phyloP scores from a whole-genome alignment of 1,284 basidiomycete genomes.

The Erythrobasidium hasegawianum region DNA sequence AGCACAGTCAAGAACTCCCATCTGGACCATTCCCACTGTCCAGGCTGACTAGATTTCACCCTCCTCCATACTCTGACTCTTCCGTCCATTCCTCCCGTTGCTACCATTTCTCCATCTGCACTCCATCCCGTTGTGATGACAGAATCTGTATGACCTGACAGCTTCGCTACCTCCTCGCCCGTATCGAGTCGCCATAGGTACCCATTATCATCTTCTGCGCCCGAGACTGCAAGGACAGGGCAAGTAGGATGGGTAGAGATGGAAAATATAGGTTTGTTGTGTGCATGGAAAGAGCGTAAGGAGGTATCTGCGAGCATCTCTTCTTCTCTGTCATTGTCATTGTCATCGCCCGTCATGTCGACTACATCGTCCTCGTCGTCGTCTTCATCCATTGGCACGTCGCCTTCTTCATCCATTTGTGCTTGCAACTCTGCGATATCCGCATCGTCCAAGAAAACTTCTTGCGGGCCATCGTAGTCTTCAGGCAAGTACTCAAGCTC shows the following conservation, averaged over 20 bases:
- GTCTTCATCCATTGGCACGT: constrained; percentile 15
- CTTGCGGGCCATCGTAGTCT: constrained; percentile 30
- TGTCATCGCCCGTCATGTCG: constrained; percentile 5
- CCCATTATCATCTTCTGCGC: constrained; percentile 91
- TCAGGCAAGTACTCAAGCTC: too few relatives aligned
- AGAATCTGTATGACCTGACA: constrained; percentile 89
- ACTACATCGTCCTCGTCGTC: constrained; percentile 33
- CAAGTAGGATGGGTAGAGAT: constrained; percentile 70
- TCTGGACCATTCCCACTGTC: constrained; percentile 58
- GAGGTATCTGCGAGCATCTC: constrained; percentile 45
- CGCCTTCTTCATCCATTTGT: constrained; percentile 34
- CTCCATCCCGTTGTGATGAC: constrained; percentile 79
- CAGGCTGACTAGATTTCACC: constrained; percentile 50
- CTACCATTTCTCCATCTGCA: constrained; percentile 80
- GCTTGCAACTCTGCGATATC: constrained; percentile 34
- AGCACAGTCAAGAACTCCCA: constrained; percentile 93
- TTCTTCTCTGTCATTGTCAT: constrained; percentile 25
- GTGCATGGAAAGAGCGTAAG: constrained; percentile 51
- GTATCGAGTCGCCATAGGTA: constrained; percentile 89
- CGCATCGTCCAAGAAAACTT: constrained; percentile 36
- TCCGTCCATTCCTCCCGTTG: constrained; percentile 97
- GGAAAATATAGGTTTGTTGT: constrained; percentile 62
- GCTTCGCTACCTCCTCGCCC: constrained; percentile 72
- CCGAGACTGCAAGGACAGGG: constrained; percentile 77
- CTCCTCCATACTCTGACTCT: constrained; percentile 84